Base-by-base conservation (phyloP, 495 filamentous ascomycete genomes). In the Xylaria longipes region DNA sequence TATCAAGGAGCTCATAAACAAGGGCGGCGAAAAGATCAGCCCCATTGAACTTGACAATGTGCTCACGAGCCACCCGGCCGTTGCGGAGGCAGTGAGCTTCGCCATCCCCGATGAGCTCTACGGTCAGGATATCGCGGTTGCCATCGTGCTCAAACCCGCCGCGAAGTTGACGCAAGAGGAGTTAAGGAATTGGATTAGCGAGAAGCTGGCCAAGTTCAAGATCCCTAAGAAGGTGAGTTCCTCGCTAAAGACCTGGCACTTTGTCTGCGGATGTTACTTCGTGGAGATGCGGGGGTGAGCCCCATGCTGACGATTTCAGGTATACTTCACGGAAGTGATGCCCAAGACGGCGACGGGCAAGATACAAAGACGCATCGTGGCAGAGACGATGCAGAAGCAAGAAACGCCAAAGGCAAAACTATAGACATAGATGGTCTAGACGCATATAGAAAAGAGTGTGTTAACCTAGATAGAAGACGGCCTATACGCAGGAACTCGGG, bases 271-370 rank as follows among this genome's bases (percentile, higher is more conserved):
- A 12, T 54, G 35, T 31, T 54, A 60, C 52, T 27, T 45, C 27
- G 17, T 37, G 25, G 33, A 52, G 29, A 25, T 22, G 7, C 33
- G 22, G 35, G 25, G 41, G 56, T 54, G 43, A 46, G 17, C 27
- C n/a, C 20, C 27, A 33, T 67, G 29, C 54, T 69, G 9, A 74
- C 50, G 45, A 20, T 73, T 48, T 62, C 73, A 92, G 90, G 82
- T 95, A 33, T 95, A 90, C 80, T 93, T 94, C 72, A 93, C 91
- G 7, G 84, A 92, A 65, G 81, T 89, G 68, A 95, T 96, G 88
- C 93, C 93, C 45, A 95, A 95, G 83, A 97, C 93, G 29, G 92
- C 93, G n/a, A 97, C 93, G 9, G 93, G 93, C 35, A 97, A 95
- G 83, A 89, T 95, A 65, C 93, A 95, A 81, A 82, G 93, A 66